Evolutionary conservation across 2,329 filamentous ascomycete species (phyloP), one percentile per base, ranked within the genome.

Genomic region (Arthrobotrys conoides): DNA sequence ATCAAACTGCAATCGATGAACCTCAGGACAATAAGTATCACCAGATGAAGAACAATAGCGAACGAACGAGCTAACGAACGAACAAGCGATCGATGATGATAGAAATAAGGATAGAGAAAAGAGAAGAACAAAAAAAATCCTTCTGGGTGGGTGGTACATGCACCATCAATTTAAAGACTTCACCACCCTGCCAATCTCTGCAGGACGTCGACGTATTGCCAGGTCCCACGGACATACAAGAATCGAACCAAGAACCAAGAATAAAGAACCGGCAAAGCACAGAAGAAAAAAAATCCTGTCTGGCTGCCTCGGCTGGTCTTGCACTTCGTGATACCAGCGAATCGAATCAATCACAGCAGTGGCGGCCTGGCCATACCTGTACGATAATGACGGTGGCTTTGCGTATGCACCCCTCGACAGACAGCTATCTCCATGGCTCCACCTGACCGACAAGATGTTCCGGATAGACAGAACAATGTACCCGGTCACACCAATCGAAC

Each of bases 361-460:
- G 38, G 64, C 64, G 64, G 71, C 71, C 71, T 64, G 44, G 71
- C 49, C 63, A 16, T 44, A 30, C 55, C 53, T 59, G 70, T 65
- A 12, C 63, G 48, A 65, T 44, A 72, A 78, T 78, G 75, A 78
- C 75, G 75, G 75, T 68, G 68, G 75, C 75, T 68, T 72, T 78
- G 75, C 75, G 68, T 78, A 71, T 68, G 36, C 49, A 46, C 12
- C 44, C 51, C 27, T 30, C 27, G 27, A 30, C 27, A 30, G 49
- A 55, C 64, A 59, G 38, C 61, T 61, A 67, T 67, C 63, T 67
- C 61, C 70, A 66, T 51, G 38, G 51, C 49, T 65, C 61, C 61
- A 73, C 49, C 33, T 59, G 53, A 38, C 51, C 57, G 33, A 20
- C 33, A 61, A 61, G 57, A 61, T 38, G 63, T 73, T 53, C 36